These are phyloP conservation scores for Hirschfeldia incana DNA, from an alignment of 345 rosid genomes.

Conservation along the genomic window DNA sequence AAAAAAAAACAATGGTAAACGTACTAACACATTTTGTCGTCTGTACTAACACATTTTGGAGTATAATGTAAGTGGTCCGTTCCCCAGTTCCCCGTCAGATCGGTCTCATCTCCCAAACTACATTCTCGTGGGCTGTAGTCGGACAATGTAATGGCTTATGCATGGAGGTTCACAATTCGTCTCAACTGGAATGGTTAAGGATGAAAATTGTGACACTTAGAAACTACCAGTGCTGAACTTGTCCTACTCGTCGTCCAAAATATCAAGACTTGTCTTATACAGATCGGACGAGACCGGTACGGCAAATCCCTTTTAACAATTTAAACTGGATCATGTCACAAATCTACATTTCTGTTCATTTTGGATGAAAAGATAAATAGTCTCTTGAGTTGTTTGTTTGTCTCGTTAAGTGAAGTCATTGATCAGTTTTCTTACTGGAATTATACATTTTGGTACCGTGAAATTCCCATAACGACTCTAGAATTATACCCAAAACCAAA, in stretches of 20 bases:
- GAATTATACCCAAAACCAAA: constrained; percentile 27
- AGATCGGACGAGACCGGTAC: not conserved
- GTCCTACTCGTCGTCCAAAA: not conserved
- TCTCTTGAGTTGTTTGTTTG: not conserved
- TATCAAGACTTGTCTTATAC: not conserved
- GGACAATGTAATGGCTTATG: not conserved
- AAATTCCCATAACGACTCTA: constrained; percentile 6
- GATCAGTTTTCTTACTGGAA: not conserved
- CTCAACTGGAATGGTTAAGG: not conserved
- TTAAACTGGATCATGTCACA: not conserved
- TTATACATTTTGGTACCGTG: not conserved
- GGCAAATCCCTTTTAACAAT: not conserved
- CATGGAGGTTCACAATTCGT: not conserved
- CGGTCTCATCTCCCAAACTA: not conserved
- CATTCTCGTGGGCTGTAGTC: not conserved
- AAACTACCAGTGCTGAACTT: not conserved
- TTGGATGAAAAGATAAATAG: not conserved
- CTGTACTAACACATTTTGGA: not conserved
- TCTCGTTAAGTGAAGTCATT: not conserved
- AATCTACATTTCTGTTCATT: not conserved
- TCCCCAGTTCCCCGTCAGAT: not conserved
- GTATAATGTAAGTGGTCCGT: not conserved
- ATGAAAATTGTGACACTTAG: not conserved
- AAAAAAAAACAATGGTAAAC: not conserved
- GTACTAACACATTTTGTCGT: not conserved